Base-by-base conservation (phyloP, 2,329 filamentous ascomycete species). In the Ophiostoma montium region DNA sequence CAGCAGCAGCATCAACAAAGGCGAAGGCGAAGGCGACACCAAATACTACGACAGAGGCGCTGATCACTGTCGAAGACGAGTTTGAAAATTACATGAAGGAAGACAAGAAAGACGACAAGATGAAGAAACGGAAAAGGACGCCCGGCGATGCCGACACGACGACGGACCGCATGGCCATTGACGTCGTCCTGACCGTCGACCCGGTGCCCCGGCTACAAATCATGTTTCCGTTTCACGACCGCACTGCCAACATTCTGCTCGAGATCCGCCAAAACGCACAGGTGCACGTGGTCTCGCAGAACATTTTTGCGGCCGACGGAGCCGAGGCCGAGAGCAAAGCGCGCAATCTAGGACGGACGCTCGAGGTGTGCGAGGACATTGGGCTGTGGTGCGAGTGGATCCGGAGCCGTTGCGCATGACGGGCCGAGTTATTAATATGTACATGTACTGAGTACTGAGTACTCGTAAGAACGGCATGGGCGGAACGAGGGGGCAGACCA, bases 251-350 rank as follows among this genome's bases (percentile, higher is more conserved):
- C 51, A 63, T 84, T 21, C 70, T 70, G 23, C 57, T 84, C 12
- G 75, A 78, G 56, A 72, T 85, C 16, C 67, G 74, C 18, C 67
- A 72, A 33, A 78, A 81, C 50, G 81, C 74, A 5, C 67, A 73
- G 13, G 69, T 84, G 4, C 67, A 73, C 16, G 67, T 85, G 33
- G 63, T 70, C 3, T 70, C 75, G 21, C 76, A 83, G 56, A 81
- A 82, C 53, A 58, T 77, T 5, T 58, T 75, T n/a, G 57, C 57
- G 21, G 58, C 57, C 10, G 36, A 32, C 7, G 48, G 43, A 47
- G 41, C 27, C 11, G 45, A 27, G 18, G 46, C 51, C 3, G 44
- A 41, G 11, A 50, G 49, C 36, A 61, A 60, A 23, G 62, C 63
- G 19, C 64, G 68, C 52, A 66, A 69, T 41, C 58, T 76, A 43